A percentile compares a stretch with the other conserved stretches of the same genome.
These are phyloP conservation scores for Fraxinus pennsylvanica DNA, from an alignment of 257 asterid species.

Conservation along the genomic window DNA sequence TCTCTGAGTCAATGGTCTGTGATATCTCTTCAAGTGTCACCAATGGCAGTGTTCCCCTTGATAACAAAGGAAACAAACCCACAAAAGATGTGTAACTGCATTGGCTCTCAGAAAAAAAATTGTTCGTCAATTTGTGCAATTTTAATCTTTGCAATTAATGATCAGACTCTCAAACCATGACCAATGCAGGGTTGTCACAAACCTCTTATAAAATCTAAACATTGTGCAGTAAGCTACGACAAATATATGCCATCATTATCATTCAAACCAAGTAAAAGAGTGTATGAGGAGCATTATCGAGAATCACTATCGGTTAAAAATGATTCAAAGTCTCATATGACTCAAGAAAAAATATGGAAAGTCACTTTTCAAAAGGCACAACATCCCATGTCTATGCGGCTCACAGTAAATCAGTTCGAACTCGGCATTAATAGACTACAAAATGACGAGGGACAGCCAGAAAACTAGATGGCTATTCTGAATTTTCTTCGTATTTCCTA, in stretches of 20 bases:
- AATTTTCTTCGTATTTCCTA: neutral
- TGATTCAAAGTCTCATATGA: neutral
- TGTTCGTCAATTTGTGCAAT: neutral
- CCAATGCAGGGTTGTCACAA: neutral
- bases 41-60: conserved; percentile 63
- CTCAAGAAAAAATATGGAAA: neutral
- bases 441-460: neutral
- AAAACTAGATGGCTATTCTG: neutral
- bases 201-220: neutral
- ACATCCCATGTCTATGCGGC: neutral
- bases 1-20: conserved; percentile 70
- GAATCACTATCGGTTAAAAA: neutral
- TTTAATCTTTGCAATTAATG: neutral
- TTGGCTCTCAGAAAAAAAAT: conserved; percentile 2
- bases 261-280: neutral
- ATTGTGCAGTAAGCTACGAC: neutral
- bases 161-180: neutral
- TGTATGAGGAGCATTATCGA: neutral
- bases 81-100: conserved; percentile 81
- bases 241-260: neutral
- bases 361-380: neutral
- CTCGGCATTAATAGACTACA: neutral
- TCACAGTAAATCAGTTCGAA: neutral
- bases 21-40: conserved; percentile 87
- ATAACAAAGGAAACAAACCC: conserved; percentile 76